phyloP scores from a whole-genome alignment of 768 basidiomycete genomes.

The Asterophora parasitica region DNA sequence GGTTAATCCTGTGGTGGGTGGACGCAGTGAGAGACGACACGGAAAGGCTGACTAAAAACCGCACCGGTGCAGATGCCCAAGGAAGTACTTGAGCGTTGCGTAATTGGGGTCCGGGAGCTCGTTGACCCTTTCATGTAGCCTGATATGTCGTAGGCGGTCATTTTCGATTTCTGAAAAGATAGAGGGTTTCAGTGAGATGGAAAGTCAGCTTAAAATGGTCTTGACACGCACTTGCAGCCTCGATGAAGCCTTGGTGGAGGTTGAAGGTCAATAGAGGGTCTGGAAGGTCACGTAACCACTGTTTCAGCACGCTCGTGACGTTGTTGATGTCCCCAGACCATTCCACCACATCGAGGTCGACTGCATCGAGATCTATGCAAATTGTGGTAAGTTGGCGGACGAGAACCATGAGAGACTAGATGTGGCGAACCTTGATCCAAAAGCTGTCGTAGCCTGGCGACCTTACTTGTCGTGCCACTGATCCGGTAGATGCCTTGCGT shows the following conservation, averaged over 20 bases:
- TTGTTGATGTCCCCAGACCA: constrained; percentile 96
- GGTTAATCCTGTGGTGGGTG: constrained; percentile 55
- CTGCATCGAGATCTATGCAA: constrained; percentile 67
- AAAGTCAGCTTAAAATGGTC: constrained; percentile 1
- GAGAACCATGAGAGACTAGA: neutral
- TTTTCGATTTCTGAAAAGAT: constrained; percentile 73
- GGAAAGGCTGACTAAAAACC: neutral
- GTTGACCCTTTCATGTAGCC: constrained; percentile 95
- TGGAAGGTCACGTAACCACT: constrained; percentile 95
- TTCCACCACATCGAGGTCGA: constrained; percentile 84
- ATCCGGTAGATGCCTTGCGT: constrained; percentile 92
- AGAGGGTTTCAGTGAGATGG: neutral
- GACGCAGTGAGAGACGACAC: neutral
- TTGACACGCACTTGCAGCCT: constrained; percentile 77
- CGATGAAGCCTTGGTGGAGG: constrained; percentile 90
- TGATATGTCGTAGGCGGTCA: constrained; percentile 90
- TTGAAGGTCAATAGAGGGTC: constrained; percentile 83
- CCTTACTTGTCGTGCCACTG: constrained; percentile 86
- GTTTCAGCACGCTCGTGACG: constrained; percentile 88
- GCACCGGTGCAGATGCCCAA: constrained; percentile 90
- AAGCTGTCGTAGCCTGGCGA: constrained; percentile 73
- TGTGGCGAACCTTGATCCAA: constrained; percentile 71
- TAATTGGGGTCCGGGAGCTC: constrained; percentile 99
- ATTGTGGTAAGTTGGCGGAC: constrained; percentile 1
- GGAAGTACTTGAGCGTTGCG: constrained; percentile 90